A percentile compares a stretch with the other conserved stretches of the same genome.
Conservation (phyloP, 1,284 basidiomycete species). For the Tilletia caries region DNA sequence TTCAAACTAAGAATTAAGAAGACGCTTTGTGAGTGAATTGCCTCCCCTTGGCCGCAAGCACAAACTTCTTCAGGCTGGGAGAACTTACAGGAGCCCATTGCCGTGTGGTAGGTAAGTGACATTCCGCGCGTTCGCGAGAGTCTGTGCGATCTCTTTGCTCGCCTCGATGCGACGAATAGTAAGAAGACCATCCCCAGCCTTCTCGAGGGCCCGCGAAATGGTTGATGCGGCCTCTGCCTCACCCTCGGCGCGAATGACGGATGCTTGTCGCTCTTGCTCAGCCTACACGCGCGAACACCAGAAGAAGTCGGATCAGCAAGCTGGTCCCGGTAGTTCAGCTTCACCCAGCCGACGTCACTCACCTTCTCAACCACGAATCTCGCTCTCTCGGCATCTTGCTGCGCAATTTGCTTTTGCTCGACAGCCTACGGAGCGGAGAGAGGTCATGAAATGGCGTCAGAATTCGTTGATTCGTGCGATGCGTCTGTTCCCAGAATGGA, state of each 20-base stretch:
- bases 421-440: constrained; percentile 62
- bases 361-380: constrained; percentile 92
- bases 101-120: constrained; percentile 57
- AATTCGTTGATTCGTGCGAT: background rate
- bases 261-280: constrained; percentile 97
- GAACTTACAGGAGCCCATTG: constrained; percentile 51
- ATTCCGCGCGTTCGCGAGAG: constrained; percentile 54
- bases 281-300: too few relatives aligned
- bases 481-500: too few relatives aligned
- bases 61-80: background rate
- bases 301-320: too few relatives aligned
- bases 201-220: constrained; percentile 86
- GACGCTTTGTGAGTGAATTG: background rate
- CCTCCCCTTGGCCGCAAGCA: background rate
- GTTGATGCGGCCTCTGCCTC: constrained; percentile 85
- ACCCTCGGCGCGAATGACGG: constrained; percentile 95
- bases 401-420: constrained; percentile 95
- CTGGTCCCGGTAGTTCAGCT: too few relatives aligned
- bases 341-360: too few relatives aligned
- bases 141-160: constrained; percentile 80
- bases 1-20: background rate
- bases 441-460: background rate
- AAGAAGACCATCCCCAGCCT: constrained; percentile 92
- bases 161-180: constrained; percentile 96
- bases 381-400: constrained; percentile 88